Percentiles rank a stretch among this genome's conserved stretches.
Evolutionary conservation across 2,329 filamentous ascomycete genomes (phyloP).

Genomic region (Juglanconis oblonga): DNA sequence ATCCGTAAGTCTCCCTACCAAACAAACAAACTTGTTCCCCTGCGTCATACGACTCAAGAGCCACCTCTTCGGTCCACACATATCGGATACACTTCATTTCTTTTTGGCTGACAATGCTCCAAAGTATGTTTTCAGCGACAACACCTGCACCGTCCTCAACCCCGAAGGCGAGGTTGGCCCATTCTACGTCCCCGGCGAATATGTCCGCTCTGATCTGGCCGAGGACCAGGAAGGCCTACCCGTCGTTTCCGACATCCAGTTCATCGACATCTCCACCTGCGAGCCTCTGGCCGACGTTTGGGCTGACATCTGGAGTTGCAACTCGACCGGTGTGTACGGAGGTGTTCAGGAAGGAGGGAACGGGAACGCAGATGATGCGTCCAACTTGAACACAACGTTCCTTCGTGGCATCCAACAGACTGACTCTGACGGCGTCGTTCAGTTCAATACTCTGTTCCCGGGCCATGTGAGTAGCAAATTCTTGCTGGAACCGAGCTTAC

Average conservation of each 20-base stretch:
- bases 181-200: conserved; percentile 31
- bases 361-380: conserved; percentile 14
- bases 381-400: conserved; percentile 39
- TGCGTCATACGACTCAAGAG: background rate
- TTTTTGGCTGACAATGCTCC: background rate
- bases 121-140: conserved; percentile 4
- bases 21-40: background rate
- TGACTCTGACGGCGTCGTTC: conserved; percentile 37
- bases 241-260: conserved; percentile 38
- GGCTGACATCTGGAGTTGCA: conserved; percentile 26
- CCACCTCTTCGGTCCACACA: no score
- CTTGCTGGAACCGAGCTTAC: no score
- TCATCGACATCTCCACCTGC: conserved; percentile 40
- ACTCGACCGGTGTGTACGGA: conserved; percentile 39
- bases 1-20: background rate
- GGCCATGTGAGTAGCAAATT: conserved; percentile 30
- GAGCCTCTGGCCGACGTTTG: conserved; percentile 25
- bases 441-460: conserved; percentile 41
- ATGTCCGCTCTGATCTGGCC: conserved; percentile 33
- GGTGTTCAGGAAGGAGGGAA: conserved; percentile 32
- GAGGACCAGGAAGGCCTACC: conserved; percentile 36
- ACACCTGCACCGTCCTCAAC: conserved; percentile 22
- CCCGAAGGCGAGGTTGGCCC: conserved; percentile 34
- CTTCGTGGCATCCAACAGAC: conserved; percentile 42
- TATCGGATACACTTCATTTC: background rate